Base-by-base conservation (phyloP, 352 stramenopile genomes). In the Pythium rishiriense region DNA sequence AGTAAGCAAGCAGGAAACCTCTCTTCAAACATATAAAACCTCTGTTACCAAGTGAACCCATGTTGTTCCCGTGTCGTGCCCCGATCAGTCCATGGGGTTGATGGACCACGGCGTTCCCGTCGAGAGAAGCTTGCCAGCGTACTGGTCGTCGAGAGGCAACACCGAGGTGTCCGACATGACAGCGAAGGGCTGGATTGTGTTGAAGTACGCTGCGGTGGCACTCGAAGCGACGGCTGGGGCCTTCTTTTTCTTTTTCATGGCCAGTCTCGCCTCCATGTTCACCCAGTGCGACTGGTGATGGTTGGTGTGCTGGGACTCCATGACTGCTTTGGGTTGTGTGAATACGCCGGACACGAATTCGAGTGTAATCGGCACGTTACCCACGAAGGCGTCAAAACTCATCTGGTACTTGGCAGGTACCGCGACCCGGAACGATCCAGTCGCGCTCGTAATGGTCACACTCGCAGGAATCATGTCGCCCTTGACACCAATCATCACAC, bases 121-220 rank as follows among this genome's bases (percentile, higher is more conserved):
- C 0, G 26, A 37, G n/a, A 72, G 59, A 24, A 56, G 55, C 25
- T 64, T 64, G 43, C 64, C 68, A 6, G 68, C 54, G 49, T 70
- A 72, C 58, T 75, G 68, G 63, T 71, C 54, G 21, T 72, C 68
- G 29, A 75, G 64, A 11, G 68, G 68, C 47, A 75, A 17, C 39
- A 66, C 24, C 26, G 54, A 41, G 53, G 47, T 64, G 56, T 75
- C 64, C 11, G 57, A 59, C 58, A 75, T 72, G 42, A 75, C 63
- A 1, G 53, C 64, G 12, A 75, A 72, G 15, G 64, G 49, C 37
- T 72, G 68, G 24, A 75, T 68, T 10, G 58, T 72, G 42, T 60
- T 75, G 55, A 75, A 66, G 55, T 70, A 75, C 26, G 68, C 61
- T 4, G 64, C 49, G 19, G 39, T 70, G 35, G 64, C 41, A 10